Base-by-base conservation (phyloP, 2,329 filamentous ascomycete genomes). In the Atkinsonella texensis region DNA sequence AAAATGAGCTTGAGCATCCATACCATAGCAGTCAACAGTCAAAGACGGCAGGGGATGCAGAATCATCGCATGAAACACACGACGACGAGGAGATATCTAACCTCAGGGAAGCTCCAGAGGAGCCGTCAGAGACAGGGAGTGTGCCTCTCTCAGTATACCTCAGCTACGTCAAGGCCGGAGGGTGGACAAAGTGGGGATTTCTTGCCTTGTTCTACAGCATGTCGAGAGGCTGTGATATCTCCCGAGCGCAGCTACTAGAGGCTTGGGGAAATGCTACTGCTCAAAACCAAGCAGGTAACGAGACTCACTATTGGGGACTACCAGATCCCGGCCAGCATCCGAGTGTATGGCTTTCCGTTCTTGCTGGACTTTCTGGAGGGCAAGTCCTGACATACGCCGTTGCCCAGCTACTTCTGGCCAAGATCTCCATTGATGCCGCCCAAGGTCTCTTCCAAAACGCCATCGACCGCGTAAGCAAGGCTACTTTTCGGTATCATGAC, bases 401-500 rank as follows among this genome's bases (percentile, higher is more conserved):
- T 9, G 81, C 81, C 0, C 81, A 87, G 55, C 67, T 82, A 6
- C 74, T 87, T 33, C 79, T 91, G 61, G 75, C 90, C 12, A 70
- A 84, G n/a, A 87, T 95, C 56, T 80, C 88, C 20, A 90, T 93
- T 63, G 78, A 79, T 33, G 87, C 89, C 0, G 87, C 87, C 0
- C 86, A 84, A 58, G 71, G 74, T 7, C 77, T 96, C 48, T 95
- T 95, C 67, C 73, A 73, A 54, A 74, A 80, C 40, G 86, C 88
- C 18, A 80, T 95, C 68, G 70, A 76, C 1, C 79, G 78, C 49
- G 87, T 95, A 48, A 85, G 84, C 62, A 79, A 82, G 59, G 87
- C 89, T 0, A 90, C 84, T 0, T 95, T 96, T 68, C 81, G 89
- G 1, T 96, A 90, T 66, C 93, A 95, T 69, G 90, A 96, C 63